Conservation (phyloP, 331 rosid genomes). For the Acacia pycnantha region DNA sequence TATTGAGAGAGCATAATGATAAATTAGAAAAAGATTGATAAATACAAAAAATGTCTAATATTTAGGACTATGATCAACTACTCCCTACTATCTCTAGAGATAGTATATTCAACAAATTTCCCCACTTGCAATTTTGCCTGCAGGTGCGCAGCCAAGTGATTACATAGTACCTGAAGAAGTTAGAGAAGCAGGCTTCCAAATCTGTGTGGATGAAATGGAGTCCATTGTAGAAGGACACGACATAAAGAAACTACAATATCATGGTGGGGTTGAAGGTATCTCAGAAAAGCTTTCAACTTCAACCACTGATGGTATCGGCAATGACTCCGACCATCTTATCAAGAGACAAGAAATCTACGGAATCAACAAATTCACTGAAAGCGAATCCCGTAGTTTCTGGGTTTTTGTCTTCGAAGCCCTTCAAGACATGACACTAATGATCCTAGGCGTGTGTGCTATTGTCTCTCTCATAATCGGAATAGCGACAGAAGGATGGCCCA, state of each 20-base stretch:
- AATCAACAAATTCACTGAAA: slow-evolving; percentile 75
- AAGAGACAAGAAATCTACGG: slow-evolving; percentile 70
- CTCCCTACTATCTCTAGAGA: too few species aligned
- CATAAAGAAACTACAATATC: slow-evolving; percentile 69
- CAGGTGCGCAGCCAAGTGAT: slow-evolving; percentile 79
- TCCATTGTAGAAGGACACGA: slow-evolving; percentile 87
- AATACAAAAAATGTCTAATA: too few species aligned
- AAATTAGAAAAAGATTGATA: too few species aligned
- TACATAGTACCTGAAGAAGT: slow-evolving; percentile 68
- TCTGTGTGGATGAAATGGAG: slow-evolving; percentile 87
- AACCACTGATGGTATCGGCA: slow-evolving; percentile 47
- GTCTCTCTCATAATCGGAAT: slow-evolving; percentile 79
- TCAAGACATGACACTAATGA: slow-evolving; percentile 94
- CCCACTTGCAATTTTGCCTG: slow-evolving; percentile 22
- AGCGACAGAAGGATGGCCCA: slow-evolving; percentile 87
- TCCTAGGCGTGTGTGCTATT: slow-evolving; percentile 80
- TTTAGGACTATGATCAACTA: too few species aligned
- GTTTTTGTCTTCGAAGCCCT: slow-evolving; percentile 87
- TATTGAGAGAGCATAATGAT: too few species aligned
- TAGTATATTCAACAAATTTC: neutral
- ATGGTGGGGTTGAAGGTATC: slow-evolving; percentile 74
- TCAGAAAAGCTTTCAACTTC: slow-evolving; percentile 76
- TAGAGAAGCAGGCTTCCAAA: slow-evolving; percentile 75
- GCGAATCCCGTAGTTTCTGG: slow-evolving; percentile 70
- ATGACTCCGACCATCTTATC: slow-evolving; percentile 38